Evolutionary conservation across 179 eudicot species (phyloP), one percentile per base, ranked within the genome.

Genomic region (Heliamphora pulchella): DNA sequence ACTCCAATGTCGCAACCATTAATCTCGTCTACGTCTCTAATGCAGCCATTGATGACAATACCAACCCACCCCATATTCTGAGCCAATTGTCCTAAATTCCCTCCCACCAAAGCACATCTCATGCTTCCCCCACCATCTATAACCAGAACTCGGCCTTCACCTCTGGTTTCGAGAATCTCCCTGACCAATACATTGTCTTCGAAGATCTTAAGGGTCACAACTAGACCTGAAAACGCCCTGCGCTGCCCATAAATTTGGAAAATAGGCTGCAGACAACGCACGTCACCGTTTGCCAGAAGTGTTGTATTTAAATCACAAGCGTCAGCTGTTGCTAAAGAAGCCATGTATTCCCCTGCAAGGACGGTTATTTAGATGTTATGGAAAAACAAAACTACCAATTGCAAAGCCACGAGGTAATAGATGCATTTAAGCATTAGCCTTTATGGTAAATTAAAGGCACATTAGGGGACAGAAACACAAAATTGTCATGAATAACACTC

Each of bases 21-120:
- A 41, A 87, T 87, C 81, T 87, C 89, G 46, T 87, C 89, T 5
- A 85, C 89, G 20, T 87, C 89, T 61, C 89, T 75, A 41, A 87
- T 83, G 78, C 89, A 87, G 15, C 89, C 89, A 77, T 85, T 87
- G 13, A 87, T 77, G 1, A 87, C 86, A 59, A 87, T 77, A 18
- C 89, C 89, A 10, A 85, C 83, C 89, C 89, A 87, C 13, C 87
- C 87, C 81, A 76, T 87, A 53, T 87, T 87, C 71, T 87, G 87
- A 48, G 87, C 89, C 63, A 85, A 67, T 46, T 87, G 89, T 6
- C 87, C 89, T 54, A 87, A 59, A 44, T 85, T 87, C 53, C 89
- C 89, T 10, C 89, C 89, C 3, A 87, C 86, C 78, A 87, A 76
- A 47, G 89, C 87, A 64, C 89, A 87, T 74, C 89, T 83, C 85